These are phyloP conservation scores for Plasmodium blacklocki DNA, from an alignment of 169 alveolate genomes.

Conservation along the genomic window DNA sequence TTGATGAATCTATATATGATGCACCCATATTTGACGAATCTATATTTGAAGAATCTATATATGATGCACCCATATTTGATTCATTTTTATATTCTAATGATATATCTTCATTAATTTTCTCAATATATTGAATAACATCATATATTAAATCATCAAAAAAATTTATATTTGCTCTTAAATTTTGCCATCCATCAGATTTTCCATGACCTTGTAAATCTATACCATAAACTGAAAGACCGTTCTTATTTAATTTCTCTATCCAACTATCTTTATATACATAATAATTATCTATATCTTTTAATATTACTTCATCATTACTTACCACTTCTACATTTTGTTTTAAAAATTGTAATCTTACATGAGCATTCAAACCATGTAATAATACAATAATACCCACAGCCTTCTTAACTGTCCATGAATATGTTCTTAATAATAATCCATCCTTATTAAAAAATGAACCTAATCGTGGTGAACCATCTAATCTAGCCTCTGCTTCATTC, in stretches of 20 bases:
- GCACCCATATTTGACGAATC: too few relatives aligned
- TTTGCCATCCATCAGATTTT: conserved; percentile 7
- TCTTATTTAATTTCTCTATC: conserved; percentile 10
- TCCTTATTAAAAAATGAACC: conserved; percentile 11
- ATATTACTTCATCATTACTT: conserved; percentile 9
- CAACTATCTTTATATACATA: conserved; percentile 17
- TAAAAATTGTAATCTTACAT: conserved; percentile 10
- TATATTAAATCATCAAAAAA: conserved; percentile 8
- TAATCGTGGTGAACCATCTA: conserved; percentile 1
- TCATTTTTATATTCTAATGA: too few relatives aligned
- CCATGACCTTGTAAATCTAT: conserved; percentile 42
- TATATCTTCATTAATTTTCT: conserved; percentile 2
- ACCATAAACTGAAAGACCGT: conserved; percentile 21
- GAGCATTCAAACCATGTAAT: conserved; percentile 19
- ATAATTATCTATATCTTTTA: conserved; percentile 18
- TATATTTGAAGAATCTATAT: too few relatives aligned
- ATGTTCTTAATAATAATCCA: conserved; percentile 24
- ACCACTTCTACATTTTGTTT: conserved; percentile 14
- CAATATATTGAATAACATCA: conserved; percentile 18
- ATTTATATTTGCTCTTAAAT: conserved; percentile 3
- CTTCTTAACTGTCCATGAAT: conserved; percentile 6
- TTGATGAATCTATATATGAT: too few relatives aligned
- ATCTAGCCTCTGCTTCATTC: too few relatives aligned
- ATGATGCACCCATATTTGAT: too few relatives aligned
- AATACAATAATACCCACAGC: conserved; percentile 8